Evolutionary conservation across 176 grass and related monocot genomes (phyloP).

Genomic region (Pontederia paniculata): DNA sequence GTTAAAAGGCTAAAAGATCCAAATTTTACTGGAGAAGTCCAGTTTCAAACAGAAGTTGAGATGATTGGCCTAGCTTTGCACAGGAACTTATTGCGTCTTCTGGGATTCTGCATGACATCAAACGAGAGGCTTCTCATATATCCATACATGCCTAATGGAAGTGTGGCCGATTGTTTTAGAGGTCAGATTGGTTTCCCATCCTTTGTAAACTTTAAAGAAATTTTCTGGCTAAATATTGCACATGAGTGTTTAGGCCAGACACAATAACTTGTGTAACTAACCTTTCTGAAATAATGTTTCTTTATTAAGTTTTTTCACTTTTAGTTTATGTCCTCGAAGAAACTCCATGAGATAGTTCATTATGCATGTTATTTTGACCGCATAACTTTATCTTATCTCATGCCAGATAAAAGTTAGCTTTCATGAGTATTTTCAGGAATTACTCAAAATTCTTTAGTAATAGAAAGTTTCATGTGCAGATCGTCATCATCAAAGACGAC

Average conservation of each 20-base stretch:
- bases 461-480: conserved; percentile 38
- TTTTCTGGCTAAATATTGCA: not conserved
- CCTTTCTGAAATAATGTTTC: too few relatives aligned
- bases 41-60: conserved; percentile 97
- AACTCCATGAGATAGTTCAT: too few relatives aligned
- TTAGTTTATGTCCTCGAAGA: too few relatives aligned
- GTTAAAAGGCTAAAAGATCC: conserved; percentile 94
- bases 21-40: conserved; percentile 75
- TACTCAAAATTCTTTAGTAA: not conserved
- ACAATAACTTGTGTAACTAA: too few relatives aligned
- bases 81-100: conserved; percentile 74
- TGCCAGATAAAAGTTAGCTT: too few relatives aligned
- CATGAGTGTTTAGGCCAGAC: not conserved
- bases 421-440: too few relatives aligned
- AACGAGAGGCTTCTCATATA: conserved; percentile 88
- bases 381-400: too few relatives aligned
- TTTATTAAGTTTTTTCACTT: too few relatives aligned
- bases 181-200: conserved; percentile 24
- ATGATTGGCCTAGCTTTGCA: conserved; percentile 96
- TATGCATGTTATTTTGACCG: too few relatives aligned
- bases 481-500: conserved; percentile 47
- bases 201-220: not conserved
- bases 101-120: conserved; percentile 92
- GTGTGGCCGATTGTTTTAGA: conserved; percentile 89
- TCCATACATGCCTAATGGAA: conserved; percentile 95